Percentiles rank a stretch among this genome's conserved stretches.
phyloP scores from a whole-genome alignment of 139 green algal genomes.

The Axilococcus clingmanii region DNA sequence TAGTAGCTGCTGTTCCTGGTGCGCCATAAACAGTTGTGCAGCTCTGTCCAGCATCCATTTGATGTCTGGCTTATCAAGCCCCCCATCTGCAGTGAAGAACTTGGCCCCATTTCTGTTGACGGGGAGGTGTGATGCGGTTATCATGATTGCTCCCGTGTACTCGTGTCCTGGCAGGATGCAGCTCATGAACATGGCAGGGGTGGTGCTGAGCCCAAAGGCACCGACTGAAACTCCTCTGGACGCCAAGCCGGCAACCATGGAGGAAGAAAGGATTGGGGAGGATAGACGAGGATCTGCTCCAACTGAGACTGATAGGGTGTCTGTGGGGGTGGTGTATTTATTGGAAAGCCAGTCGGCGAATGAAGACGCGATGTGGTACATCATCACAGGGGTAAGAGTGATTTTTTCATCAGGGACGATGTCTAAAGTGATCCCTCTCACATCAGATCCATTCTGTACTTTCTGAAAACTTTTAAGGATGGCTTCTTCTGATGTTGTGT shows the following conservation, averaged over 20 bases:
- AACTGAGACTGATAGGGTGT: constrained; percentile 33
- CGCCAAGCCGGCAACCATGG: constrained; percentile 50
- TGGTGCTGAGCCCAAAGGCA: constrained; percentile 77
- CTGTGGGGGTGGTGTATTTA: not conserved
- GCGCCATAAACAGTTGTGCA: constrained; percentile 12
- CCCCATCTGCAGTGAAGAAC: constrained; percentile 55
- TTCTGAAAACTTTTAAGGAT: constrained; percentile 24
- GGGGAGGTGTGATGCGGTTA: constrained; percentile 81
- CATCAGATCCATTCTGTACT: constrained; percentile 86
- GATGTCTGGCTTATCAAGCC: constrained; percentile 78
- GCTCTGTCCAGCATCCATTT: constrained; percentile 53
- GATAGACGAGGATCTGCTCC: constrained; percentile 74
- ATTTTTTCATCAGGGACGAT: constrained; percentile 31
- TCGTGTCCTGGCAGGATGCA: constrained; percentile 48
- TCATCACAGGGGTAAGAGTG: constrained; percentile 52
- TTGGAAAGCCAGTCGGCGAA: constrained; percentile 66
- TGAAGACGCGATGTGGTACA: constrained; percentile 67
- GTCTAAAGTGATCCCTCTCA: constrained; percentile 81
- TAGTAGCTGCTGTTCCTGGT: constrained; percentile 1
- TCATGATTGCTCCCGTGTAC: constrained; percentile 65
- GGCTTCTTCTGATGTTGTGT: too few relatives aligned
- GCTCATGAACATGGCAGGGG: constrained; percentile 91
- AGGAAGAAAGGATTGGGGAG: constrained; percentile 34
- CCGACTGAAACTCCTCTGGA: constrained; percentile 42
- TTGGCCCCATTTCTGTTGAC: constrained; percentile 84